These are phyloP conservation scores for Isatis tinctoria DNA, from an alignment of 345 rosid species.

Conservation along the genomic window DNA sequence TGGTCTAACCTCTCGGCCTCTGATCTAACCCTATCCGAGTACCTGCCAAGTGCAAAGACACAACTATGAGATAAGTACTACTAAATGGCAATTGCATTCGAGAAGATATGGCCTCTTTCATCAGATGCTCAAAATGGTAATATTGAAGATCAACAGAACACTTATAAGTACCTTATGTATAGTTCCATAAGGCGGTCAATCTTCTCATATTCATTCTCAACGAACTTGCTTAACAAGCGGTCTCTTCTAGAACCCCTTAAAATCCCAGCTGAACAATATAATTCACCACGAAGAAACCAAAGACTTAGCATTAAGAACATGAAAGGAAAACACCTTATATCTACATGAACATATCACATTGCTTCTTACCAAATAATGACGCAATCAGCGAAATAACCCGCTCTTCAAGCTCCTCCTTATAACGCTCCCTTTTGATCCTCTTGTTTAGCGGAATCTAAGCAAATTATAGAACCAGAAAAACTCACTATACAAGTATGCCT, in stretches of 20 bases:
- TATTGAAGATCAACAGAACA: not conserved
- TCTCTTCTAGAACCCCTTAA: slow-evolving; percentile 91
- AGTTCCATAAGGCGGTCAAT: slow-evolving; percentile 96
- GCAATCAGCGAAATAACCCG: slow-evolving; percentile 74
- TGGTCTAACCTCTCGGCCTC: slow-evolving; percentile 66
- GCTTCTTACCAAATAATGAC: slow-evolving; percentile 88
- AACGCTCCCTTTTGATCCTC: slow-evolving; percentile 83
- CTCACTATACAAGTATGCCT: not conserved
- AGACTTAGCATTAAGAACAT: not conserved
- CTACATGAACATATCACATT: slow-evolving; percentile 30
- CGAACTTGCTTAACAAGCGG: slow-evolving; percentile 82
- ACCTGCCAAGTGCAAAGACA: slow-evolving; percentile 42
- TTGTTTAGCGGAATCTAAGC: slow-evolving; percentile 76
- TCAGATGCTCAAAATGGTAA: not conserved
- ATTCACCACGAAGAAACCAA: slow-evolving; percentile 4
- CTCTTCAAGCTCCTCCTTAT: slow-evolving; percentile 90
- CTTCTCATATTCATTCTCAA: slow-evolving; percentile 95
- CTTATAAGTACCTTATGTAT: slow-evolving; percentile 52
- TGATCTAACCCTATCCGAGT: slow-evolving; percentile 72
- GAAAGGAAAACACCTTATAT: not conserved
- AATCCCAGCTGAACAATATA: slow-evolving; percentile 63
- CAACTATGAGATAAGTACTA: not conserved
- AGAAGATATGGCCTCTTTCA: not conserved
- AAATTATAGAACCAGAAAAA: slow-evolving; percentile 9
- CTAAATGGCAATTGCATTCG: not conserved